Evolutionary conservation across 257 asterid species (phyloP).

Genomic region (Phtheirospermum japonicum): DNA sequence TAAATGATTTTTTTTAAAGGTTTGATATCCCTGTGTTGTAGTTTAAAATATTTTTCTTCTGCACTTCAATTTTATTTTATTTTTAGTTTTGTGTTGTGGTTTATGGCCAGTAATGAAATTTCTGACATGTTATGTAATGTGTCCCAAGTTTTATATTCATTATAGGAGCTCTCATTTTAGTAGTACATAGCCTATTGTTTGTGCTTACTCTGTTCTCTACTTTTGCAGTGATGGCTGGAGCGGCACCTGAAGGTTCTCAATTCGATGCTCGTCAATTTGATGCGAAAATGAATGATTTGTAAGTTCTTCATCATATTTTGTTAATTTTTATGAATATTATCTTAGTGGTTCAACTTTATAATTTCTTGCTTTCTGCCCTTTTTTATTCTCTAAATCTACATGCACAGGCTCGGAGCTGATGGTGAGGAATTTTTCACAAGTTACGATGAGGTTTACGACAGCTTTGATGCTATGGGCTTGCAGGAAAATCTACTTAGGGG

Average conservation of each 20-base stretch:
- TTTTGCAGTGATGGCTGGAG: not conserved
- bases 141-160: not conserved
- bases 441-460: slow-evolving; percentile 39
- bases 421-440: slow-evolving; percentile 40
- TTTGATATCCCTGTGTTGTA: not conserved
- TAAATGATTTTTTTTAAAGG: too few relatives aligned
- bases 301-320: not conserved
- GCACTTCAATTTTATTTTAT: too few relatives aligned
- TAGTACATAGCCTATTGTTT: not conserved
- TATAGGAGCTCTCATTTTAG: not conserved
- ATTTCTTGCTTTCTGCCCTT: not conserved
- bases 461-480: slow-evolving; percentile 39
- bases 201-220: not conserved
- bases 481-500: slow-evolving; percentile 44
- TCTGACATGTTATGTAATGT: not conserved
- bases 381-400: not conserved
- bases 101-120: too few relatives aligned
- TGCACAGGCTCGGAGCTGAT: slow-evolving; percentile 22
- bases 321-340: not conserved
- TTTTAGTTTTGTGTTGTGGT: too few relatives aligned
- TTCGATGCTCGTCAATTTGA: slow-evolving; percentile 9
- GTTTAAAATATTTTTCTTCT: too few relatives aligned
- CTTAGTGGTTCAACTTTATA: not conserved
- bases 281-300: slow-evolving; percentile 10
- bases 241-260: not conserved